These are phyloP conservation scores for Plicaturopsis crispa DNA, from an alignment of 768 basidiomycete species.

Conservation along the genomic window DNA sequence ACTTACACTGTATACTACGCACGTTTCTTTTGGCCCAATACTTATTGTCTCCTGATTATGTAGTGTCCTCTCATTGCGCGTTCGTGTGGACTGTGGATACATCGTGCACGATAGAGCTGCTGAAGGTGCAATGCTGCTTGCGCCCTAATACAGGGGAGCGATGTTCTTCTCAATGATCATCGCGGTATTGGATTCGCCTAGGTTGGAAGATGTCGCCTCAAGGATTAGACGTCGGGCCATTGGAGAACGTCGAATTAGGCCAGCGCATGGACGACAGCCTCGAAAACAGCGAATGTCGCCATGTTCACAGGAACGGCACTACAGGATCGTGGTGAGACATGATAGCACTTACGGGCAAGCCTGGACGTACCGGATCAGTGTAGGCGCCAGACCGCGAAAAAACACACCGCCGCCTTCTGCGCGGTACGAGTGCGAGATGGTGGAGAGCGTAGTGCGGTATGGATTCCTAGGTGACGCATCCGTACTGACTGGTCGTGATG, in stretches of 20 bases:
- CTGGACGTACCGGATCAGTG: slow-evolving; percentile 60
- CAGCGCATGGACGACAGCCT: slow-evolving; percentile 40
- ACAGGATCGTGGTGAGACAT: background rate
- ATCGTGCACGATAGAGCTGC: no score
- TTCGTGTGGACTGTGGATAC: no score
- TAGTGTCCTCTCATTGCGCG: no score
- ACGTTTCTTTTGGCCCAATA: no score
- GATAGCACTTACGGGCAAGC: background rate
- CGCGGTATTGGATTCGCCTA: no score
- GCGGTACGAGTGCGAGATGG: slow-evolving; percentile 52
- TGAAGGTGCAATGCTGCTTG: no score
- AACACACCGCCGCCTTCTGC: slow-evolving; percentile 65
- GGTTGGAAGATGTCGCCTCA: no score
- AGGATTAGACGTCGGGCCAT: no score
- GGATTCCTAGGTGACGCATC: slow-evolving; percentile 28
- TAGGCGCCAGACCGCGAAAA: slow-evolving; percentile 71
- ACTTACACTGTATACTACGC: background rate
- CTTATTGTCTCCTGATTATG: no score
- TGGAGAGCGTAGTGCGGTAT: slow-evolving; percentile 51
- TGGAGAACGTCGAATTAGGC: no score
- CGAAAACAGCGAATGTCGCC: slow-evolving; percentile 72
- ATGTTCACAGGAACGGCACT: slow-evolving; percentile 86
- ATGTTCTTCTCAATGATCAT: no score
- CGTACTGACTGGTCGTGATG: background rate
- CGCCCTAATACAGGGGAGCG: no score